Evolutionary conservation across 106 monocot genomes (phyloP), one percentile per base, ranked within the genome.

Genomic region (Phalaenopsis equestris): DNA sequence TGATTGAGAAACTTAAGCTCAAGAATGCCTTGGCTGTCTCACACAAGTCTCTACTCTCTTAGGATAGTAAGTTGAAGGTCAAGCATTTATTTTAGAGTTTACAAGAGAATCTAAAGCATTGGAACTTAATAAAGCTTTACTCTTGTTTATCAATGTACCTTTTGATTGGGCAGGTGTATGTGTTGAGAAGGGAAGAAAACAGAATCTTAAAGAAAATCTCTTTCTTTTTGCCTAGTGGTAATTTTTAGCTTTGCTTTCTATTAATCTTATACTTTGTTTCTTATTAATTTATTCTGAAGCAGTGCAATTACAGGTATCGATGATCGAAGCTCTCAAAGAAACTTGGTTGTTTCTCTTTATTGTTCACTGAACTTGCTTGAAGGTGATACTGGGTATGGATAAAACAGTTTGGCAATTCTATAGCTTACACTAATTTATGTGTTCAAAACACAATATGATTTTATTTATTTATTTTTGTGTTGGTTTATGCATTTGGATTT

Each of bases 281-380:
- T 23, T 86, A 57, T 78, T 77, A 5, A 2, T 70, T 56, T 15
- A 78, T 41, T 36, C 19, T 81, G 55, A 42, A 72, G 1, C 8
- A 72, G 37, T 16, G 38, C 70, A 37, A 38, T 5, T 70, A 67
- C 67, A 87, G 85, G 73, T 21, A 52, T 17, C 41, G 8, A 77
- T 77, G 49, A 76, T 57, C 61, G 37, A 24, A 46, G 47, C 41
- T 80, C 79, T 49, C 75, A 56, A 72, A 82, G 19, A 37, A 83
- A 86, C 72, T 86, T 97, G 49, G 83, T 86, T 17, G 76, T 91
- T 78, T 75, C 83, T 49, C 67, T 97, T 67, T 78, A 78, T 80
- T 97, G 94, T 89, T 97, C 97, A 79, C 72, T 87, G 41, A 97
- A 97, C 77, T 82, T 97, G 87, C 89, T 97, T 79, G 92, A 97